These are phyloP conservation scores for Populus deltoides DNA, from an alignment of 345 rosid species.

Conservation along the genomic window DNA sequence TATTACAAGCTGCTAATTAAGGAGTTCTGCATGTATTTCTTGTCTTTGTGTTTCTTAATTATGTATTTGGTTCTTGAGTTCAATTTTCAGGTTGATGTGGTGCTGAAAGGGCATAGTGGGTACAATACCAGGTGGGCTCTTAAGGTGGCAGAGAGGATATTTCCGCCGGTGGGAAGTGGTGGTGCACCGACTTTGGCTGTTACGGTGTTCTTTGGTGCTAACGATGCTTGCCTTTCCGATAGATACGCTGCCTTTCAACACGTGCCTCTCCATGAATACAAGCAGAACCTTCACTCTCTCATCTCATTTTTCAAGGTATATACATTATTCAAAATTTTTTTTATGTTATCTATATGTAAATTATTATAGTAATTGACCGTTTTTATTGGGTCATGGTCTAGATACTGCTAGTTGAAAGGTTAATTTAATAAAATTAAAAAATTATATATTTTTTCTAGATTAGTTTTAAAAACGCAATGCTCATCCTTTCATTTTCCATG, in stretches of 20 bases:
- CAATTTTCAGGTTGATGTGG: constrained; percentile 48
- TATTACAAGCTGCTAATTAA: background rate
- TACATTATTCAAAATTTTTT: too few relatives aligned
- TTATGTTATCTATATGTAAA: too few relatives aligned
- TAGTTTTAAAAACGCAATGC: too few relatives aligned
- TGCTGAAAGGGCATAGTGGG: constrained; percentile 78
- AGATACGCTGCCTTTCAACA: constrained; percentile 80
- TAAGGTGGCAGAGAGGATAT: constrained; percentile 55
- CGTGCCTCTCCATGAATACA: constrained; percentile 75
- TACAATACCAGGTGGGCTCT: constrained; percentile 87
- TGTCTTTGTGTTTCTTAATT: background rate
- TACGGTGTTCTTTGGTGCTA: constrained; percentile 87
- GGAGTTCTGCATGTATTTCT: background rate
- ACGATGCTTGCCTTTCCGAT: constrained; percentile 81
- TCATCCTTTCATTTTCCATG: too few relatives aligned
- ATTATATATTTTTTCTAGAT: too few relatives aligned
- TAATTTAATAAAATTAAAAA: too few relatives aligned
- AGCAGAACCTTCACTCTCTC: constrained; percentile 61
- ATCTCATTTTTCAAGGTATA: constrained; percentile 68
- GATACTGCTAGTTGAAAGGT: too few relatives aligned
- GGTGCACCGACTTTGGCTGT: constrained; percentile 45
- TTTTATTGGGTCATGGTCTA: too few relatives aligned
- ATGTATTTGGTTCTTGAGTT: background rate
- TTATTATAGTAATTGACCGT: too few relatives aligned
- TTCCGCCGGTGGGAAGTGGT: constrained; percentile 38